Evolutionary conservation across 2,329 filamentous ascomycete species (phyloP), one percentile per base, ranked within the genome.

Genomic region (Emericellopsis atlantica): DNA sequence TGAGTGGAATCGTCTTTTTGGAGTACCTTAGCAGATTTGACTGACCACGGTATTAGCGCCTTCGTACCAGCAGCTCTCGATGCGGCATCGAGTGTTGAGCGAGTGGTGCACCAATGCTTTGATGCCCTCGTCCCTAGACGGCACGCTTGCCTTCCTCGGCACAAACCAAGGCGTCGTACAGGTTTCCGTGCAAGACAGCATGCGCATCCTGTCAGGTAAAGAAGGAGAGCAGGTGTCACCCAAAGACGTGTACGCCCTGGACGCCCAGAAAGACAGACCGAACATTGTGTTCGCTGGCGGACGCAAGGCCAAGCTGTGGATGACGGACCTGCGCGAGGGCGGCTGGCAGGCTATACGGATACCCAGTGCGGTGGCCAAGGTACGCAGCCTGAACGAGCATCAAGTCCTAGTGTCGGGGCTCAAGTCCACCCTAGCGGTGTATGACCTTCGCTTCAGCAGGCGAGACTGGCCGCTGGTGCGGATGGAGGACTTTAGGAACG

Each of bases 351-450:
- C 4, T 14, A 43, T 56, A 2, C 51, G 48, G 12, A 60, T 67
- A 41, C 48, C 53, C 6, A 66, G 61, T 39, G 49, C 66, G 16
- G 62, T 74, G 37, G 61, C 71, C 0, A 70, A 75, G 43, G 52
- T 79, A 26, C 63, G 62, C 29, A 64, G 67, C 40, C 49, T 77
- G 2, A 65, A 67, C 38, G 54, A 57, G 7, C 56, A 74, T 47
- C 66, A 70, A 36, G 57, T 79, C 16, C 57, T 81, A 2, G 69
- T 70, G 4, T 67, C 72, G 0, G 74, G 75, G 1, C 55, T 76
- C 2, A 49, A 56, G 26, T 64, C 62, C 50, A 59, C 51, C 40
- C 70, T 81, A 59, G 61, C 61, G 1, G 55, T 79, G 5, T 81
- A 77, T 49, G 77, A 81, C 46, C 45, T 72, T 26, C 72, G 77